These are phyloP conservation scores for Marasmius tenuissimus DNA, from an alignment of 1,284 basidiomycete species.

Conservation along the genomic window DNA sequence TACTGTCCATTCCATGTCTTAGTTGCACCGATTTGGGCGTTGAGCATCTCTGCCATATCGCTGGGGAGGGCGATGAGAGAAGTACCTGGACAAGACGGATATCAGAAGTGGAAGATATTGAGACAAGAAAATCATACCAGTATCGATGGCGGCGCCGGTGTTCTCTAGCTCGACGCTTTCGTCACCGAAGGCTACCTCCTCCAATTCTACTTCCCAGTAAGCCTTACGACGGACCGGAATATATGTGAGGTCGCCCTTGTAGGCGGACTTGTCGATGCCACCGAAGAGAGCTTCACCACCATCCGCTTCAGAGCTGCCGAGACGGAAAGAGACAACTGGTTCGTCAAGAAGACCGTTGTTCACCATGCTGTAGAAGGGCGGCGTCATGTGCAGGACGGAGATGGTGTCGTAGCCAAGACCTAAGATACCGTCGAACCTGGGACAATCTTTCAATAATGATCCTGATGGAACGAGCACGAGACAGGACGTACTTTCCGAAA, in stretches of 20 bases:
- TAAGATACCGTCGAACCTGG: constrained; percentile 92
- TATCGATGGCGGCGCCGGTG: constrained; percentile 96
- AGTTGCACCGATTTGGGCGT: constrained; percentile 91
- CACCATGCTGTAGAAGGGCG: constrained; percentile 97
- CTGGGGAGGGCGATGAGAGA: constrained; percentile 90
- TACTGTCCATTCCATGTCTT: constrained; percentile 96
- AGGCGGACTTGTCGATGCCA: constrained; percentile 83
- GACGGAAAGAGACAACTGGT: constrained; percentile 93
- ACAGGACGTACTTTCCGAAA: constrained; percentile 79
- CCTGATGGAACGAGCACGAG: neutral
- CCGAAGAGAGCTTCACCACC: constrained; percentile 95
- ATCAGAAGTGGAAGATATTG: constrained; percentile 11
- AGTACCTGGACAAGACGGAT: constrained; percentile 56
- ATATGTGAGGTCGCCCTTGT: constrained; percentile 83
- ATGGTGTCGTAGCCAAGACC: constrained; percentile 97
- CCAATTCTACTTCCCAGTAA: constrained; percentile 98
- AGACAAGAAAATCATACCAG: constrained; percentile 52
- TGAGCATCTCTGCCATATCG: constrained; percentile 97
- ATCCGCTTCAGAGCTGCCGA: constrained; percentile 86
- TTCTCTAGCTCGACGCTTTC: constrained; percentile 86
- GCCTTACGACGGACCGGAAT: constrained; percentile 94
- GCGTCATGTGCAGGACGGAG: constrained; percentile 90
- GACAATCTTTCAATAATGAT: constrained; percentile 1
- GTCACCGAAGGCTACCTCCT: constrained; percentile 82
- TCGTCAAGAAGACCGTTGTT: constrained; percentile 81